Percentiles rank a stretch among this genome's conserved stretches.
phyloP scores from a whole-genome alignment of 2,329 filamentous ascomycete genomes.

The Epichloe brachyelytri region DNA sequence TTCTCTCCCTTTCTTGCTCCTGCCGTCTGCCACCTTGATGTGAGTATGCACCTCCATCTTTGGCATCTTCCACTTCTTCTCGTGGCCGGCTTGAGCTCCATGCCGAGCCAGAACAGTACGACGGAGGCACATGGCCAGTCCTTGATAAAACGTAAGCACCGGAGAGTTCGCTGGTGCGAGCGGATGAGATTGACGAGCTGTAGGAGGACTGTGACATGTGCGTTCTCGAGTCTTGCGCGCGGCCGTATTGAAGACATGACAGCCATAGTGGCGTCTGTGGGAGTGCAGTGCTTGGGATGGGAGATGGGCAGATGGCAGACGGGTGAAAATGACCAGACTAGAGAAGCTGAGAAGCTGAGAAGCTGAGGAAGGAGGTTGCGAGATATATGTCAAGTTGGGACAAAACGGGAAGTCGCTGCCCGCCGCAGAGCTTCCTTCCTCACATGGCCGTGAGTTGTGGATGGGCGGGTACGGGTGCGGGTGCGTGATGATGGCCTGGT shows the following conservation, averaged over 20 bases:
- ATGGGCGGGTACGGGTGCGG: neutral
- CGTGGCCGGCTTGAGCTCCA: neutral
- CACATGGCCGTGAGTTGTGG: neutral
- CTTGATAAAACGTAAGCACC: conserved; percentile 1
- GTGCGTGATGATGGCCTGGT: too few relatives aligned
- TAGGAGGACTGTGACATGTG: neutral
- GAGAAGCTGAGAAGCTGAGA: neutral
- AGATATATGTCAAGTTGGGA: neutral
- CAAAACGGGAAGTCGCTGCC: neutral
- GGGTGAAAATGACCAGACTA: neutral
- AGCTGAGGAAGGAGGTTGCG: neutral
- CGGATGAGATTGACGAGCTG: neutral
- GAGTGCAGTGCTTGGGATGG: neutral
- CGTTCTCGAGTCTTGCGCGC: neutral
- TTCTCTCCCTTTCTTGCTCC: neutral
- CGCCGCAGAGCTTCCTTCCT: neutral
- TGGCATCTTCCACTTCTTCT: neutral
- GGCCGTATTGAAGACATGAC: neutral
- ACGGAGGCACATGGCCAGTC: neutral
- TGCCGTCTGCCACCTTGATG: neutral
- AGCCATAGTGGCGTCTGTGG: neutral
- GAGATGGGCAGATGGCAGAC: neutral
- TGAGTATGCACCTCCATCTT: neutral
- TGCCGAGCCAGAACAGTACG: neutral
- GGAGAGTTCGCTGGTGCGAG: conserved; percentile 2